phyloP scores from a whole-genome alignment of 225 moss, liverwort and hornwort species.

The Bryoerythrophyllum caledonicum region DNA sequence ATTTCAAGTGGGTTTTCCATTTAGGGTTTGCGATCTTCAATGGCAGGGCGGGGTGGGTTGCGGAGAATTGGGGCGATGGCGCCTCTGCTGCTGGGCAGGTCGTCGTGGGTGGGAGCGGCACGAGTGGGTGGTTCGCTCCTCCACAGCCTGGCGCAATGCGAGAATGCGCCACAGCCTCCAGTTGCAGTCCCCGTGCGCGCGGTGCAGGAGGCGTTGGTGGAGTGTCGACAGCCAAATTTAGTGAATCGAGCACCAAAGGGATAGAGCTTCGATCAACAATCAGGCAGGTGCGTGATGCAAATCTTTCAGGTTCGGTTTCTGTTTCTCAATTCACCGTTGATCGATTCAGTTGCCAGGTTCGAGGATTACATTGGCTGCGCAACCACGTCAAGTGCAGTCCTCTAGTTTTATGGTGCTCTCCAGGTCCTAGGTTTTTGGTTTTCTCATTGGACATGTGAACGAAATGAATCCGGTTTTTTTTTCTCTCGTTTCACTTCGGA shows the following conservation, averaged over 20 bases:
- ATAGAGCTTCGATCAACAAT: too few relatives aligned
- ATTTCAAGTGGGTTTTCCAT: not conserved
- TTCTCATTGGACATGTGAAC: too few relatives aligned
- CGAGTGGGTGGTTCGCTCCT: slow-evolving; percentile 7
- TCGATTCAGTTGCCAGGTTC: not conserved
- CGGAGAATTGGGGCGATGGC: slow-evolving; percentile 40
- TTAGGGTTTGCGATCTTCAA: slow-evolving; percentile 4
- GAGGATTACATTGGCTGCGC: not conserved
- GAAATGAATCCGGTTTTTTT: too few relatives aligned
- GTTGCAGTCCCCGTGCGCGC: slow-evolving; percentile 1
- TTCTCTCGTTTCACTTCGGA: too few relatives aligned
- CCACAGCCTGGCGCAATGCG: not conserved
- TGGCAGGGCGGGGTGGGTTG: slow-evolving; percentile 35
- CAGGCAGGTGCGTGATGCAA: too few relatives aligned
- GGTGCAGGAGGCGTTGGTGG: slow-evolving; percentile 38
- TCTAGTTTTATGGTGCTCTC: too few relatives aligned
- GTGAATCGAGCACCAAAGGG: too few relatives aligned
- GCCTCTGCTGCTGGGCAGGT: slow-evolving; percentile 24
- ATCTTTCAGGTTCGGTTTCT: too few relatives aligned
- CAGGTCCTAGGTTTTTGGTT: too few relatives aligned
- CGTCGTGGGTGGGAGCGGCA: slow-evolving; percentile 29
- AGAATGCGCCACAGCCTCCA: not conserved
- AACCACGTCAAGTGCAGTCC: too few relatives aligned
- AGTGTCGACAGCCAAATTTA: too few relatives aligned
- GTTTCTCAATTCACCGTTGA: not conserved